These are phyloP conservation scores for Naganishia antarctica DNA, from an alignment of 768 basidiomycete species.

Conservation along the genomic window DNA sequence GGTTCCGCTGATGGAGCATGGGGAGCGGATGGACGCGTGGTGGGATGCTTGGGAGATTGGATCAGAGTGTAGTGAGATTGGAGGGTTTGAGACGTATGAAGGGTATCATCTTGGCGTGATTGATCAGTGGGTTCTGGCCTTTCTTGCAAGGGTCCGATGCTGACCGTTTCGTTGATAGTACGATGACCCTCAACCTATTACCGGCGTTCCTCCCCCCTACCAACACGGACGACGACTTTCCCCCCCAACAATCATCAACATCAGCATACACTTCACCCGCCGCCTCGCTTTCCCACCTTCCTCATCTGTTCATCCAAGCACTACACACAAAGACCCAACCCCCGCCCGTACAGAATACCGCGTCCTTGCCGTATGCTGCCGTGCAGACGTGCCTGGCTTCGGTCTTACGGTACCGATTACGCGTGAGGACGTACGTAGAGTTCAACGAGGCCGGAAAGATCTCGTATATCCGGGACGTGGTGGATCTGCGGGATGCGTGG, in stretches of 20 bases:
- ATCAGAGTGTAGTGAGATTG: constrained; percentile 25
- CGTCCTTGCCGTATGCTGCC: neutral
- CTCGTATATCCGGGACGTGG: constrained; percentile 26
- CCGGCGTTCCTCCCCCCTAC: constrained; percentile 4
- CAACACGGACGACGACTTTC: neutral
- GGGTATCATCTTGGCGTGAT: constrained; percentile 26
- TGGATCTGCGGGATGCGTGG: constrained; percentile 28
- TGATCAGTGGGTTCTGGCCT: constrained; percentile 19
- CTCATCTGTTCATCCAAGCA: neutral
- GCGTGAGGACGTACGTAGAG: constrained; percentile 25
- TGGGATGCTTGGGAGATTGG: constrained; percentile 25
- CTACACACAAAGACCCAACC: neutral
- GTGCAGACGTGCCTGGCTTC: neutral
- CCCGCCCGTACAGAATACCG: neutral
- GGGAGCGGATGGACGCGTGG: constrained; percentile 9
- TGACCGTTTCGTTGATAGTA: constrained; percentile 8
- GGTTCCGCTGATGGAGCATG: neutral
- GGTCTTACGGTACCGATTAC: constrained; percentile 20
- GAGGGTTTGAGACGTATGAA: constrained; percentile 28
- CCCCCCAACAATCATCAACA: neutral
- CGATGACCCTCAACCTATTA: constrained; percentile 26
- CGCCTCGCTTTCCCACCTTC: neutral
- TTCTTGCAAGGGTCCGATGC: neutral
- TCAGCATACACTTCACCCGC: neutral
- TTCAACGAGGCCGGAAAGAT: constrained; percentile 29